A percentile compares a stretch with the other conserved stretches of the same genome.
phyloP scores from a whole-genome alignment of 306 rosid genomes.

The Trichosanthes cucumerina region DNA sequence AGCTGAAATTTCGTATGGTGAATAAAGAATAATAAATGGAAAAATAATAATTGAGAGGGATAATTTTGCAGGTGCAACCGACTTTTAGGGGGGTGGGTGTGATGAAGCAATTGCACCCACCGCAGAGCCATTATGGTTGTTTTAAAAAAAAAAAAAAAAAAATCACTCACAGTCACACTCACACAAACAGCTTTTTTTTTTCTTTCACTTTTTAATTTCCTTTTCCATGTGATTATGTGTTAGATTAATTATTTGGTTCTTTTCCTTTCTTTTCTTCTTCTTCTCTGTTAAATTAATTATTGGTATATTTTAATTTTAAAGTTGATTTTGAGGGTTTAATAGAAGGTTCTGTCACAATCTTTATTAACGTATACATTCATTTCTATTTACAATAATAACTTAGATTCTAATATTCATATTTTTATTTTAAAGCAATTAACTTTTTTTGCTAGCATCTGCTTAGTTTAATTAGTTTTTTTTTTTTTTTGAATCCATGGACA shows the following conservation, averaged over 20 bases:
- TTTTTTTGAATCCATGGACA: too few species aligned
- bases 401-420: too few species aligned
- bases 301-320: not conserved
- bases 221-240: not conserved
- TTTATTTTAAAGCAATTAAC: too few species aligned
- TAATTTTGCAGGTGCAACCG: not conserved
- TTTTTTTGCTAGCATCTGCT: too few species aligned
- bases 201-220: not conserved
- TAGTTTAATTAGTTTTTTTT: too few species aligned
- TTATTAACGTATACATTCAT: not conserved
- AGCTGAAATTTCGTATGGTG: not conserved
- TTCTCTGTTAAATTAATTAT: not conserved
- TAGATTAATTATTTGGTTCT: not conserved
- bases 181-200: not conserved
- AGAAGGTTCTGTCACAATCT: not conserved
- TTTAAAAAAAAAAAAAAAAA: too few species aligned
- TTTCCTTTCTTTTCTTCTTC: not conserved
- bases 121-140: not conserved
- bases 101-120: constrained; percentile 7
- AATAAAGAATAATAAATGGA: not conserved
- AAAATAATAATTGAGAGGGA: constrained; percentile 1
- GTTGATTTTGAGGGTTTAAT: not conserved
- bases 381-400: too few species aligned
- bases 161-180: not conserved
- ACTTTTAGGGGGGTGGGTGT: constrained; percentile 4